These are phyloP conservation scores for Elsinoe australis DNA, from an alignment of 2,329 filamentous ascomycete genomes.

Conservation along the genomic window DNA sequence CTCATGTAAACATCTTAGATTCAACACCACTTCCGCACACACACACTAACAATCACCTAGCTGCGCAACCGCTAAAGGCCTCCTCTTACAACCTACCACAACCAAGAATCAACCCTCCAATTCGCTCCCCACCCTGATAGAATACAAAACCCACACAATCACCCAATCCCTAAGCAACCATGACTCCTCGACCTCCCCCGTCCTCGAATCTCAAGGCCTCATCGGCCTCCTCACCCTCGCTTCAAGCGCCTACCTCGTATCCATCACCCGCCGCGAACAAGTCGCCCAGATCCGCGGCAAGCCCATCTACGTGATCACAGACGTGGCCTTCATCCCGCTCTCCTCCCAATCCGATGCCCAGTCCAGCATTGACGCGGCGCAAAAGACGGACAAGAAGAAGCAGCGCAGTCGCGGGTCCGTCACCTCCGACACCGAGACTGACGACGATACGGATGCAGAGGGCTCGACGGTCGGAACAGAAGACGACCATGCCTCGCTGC, in stretches of 20 bases:
- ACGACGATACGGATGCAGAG: constrained; percentile 26
- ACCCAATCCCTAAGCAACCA: constrained; percentile 39
- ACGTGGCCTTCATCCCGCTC: constrained; percentile 84
- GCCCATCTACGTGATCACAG: constrained; percentile 78
- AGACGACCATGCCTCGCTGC: constrained; percentile 28
- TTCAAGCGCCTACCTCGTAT: constrained; percentile 72
- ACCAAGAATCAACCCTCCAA: constrained; percentile 36
- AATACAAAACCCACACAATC: constrained; percentile 56
- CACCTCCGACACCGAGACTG: constrained; percentile 27
- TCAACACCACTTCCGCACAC: background rate
- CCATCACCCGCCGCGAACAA: constrained; percentile 77
- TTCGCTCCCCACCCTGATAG: constrained; percentile 57
- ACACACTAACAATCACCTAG: constrained; percentile 8
- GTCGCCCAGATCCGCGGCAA: constrained; percentile 79
- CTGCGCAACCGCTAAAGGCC: constrained; percentile 66
- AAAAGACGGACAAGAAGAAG: constrained; percentile 36
- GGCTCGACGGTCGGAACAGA: constrained; percentile 30
- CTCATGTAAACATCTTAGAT: constrained; percentile 52
- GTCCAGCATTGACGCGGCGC: constrained; percentile 60
- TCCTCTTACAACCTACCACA: constrained; percentile 68
- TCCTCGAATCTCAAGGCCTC: constrained; percentile 45
- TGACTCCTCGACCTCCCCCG: constrained; percentile 32
- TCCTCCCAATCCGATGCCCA: constrained; percentile 67
- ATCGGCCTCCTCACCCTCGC: constrained; percentile 74
- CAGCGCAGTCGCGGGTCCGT: background rate